Evolutionary conservation across 768 basidiomycete species (phyloP), one percentile per base, ranked within the genome.

Genomic region (Termitomyces sp.): DNA sequence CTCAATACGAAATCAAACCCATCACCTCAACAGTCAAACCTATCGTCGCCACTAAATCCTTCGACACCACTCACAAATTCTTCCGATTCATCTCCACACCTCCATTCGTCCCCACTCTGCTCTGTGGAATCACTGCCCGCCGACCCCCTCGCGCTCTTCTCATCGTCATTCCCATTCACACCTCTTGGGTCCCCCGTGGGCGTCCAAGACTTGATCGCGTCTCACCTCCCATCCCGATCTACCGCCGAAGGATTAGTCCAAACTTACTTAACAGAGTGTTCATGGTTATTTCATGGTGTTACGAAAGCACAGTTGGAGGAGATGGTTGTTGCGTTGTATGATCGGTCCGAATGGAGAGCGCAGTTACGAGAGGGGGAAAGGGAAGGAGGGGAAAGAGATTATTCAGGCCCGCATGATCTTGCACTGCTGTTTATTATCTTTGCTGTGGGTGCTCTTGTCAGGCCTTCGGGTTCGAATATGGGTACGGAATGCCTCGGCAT

Each of bases 101-200:
- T 44, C 56, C 60, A 33, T 65, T 33, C 41, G 20, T 26, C 40
- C 11, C 24, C 45, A 52, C 9, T 69, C 22, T 22, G 24, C 67
- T n/a, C 36, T 2, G 14, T 62, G 22, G 63, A 58, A 52, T 65
- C 71, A 0, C 53, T 63, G 11, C 57, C 53, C 8, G 59, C 67
- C 8, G 63, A 65, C 26, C 68, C 72, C n/a, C 68, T 77, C 9
- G 56, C 74, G 16, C 75, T 78, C 60, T 86, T 87, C 67, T 83
- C 85, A 5, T 77, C 76, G 41, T 71, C 79, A 22, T 88, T 88
- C 66, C 86, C 85, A 0, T 83, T 88, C 66, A 84, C 83, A 0
- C 85, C 86, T 20, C 68, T 82, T 62, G 84, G 83, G 20, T 68
- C 77, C 4, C 65, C 78, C 2, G 61, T 68, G 8, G 75, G 75